These are phyloP conservation scores for Cladosporium sp. DNA, from an alignment of 2,329 filamentous ascomycete genomes.

Conservation along the genomic window DNA sequence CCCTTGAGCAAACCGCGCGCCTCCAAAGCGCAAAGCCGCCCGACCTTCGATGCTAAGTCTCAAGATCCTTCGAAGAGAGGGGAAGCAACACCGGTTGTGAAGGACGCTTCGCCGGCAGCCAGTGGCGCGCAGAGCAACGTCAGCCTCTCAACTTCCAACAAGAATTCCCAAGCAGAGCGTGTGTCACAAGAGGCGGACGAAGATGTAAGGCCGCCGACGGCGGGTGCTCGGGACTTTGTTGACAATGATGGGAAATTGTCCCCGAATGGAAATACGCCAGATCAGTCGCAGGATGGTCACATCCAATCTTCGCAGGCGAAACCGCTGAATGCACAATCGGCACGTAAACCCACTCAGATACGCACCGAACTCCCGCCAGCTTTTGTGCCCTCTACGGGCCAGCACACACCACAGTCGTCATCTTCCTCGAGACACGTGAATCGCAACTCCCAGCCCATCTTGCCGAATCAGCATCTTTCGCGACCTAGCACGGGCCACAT, in stretches of 20 bases:
- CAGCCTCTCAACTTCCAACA: background rate
- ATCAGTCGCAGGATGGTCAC: background rate
- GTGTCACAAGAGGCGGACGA: background rate
- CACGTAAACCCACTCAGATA: constrained; percentile 19
- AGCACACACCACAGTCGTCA: constrained; percentile 21
- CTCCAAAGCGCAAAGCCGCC: constrained; percentile 8
- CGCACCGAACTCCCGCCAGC: constrained; percentile 27
- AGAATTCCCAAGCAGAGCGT: background rate
- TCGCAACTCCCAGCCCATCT: constrained; percentile 8
- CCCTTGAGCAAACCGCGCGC: constrained; percentile 22
- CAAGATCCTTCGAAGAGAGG: constrained; percentile 5
- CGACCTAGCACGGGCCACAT: constrained; percentile 27
- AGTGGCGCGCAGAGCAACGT: background rate
- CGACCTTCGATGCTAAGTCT: background rate
- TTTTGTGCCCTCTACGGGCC: constrained; percentile 25
- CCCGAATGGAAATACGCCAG: background rate
- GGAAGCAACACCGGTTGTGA: background rate
- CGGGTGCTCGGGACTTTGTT: background rate
- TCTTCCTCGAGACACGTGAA: constrained; percentile 15
- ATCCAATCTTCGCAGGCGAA: background rate
- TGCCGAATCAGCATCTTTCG: constrained; percentile 16
- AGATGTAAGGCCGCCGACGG: background rate
- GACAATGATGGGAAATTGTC: background rate
- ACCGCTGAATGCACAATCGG: constrained; percentile 5
- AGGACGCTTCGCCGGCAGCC: background rate